Base-by-base conservation (phyloP, 345 rosid species). In the Moringa oleifera region DNA sequence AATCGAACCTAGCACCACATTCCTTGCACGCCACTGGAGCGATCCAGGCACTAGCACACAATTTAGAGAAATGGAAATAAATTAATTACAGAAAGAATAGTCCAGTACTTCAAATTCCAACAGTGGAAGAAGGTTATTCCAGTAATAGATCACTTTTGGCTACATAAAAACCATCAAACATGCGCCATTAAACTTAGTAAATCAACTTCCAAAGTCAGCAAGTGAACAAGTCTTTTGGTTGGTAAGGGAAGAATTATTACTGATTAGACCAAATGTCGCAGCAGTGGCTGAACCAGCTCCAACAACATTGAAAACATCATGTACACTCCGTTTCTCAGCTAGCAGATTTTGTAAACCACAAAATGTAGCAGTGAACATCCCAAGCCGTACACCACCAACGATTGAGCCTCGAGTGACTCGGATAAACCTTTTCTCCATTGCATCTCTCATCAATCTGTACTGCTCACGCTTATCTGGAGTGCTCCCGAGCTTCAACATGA, bases 201-300 rank as follows among this genome's bases (percentile, higher is more conserved):
- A 45, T 37, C 55, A 64, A 17, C 36, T 7, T 33, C 18, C 45
- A 68, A 55, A 0, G 12, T 7, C 17, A 41, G 47, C 47, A 41
- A 41, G 17, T 28, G 47, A 41, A 41, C 17, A 41, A 41, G 47
- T 41, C 47, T 7, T 7, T 41, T 41, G 47, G n/a, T 11, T 5
- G 6, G 1, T 25, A 51, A 51, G 58, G 46, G 45, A 62, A 13
- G 59, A 50, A 15, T 71, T 55, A 71, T 73, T 88, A 90, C 99
- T 68, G 50, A 93, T 75, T 57, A 93, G 58, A 65, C 96, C 99
- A 74, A 93, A 90, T 8, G 89, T 61, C 5, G 99, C 97, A 49
- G 95, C 95, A 61, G 99, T 86, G 45, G 96, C 96, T 31, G 99
- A 90, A 73, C 96, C 97, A 57, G 96, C 97, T 62, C 96, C 97